Evolutionary conservation across 208 protist genomes (phyloP).

Genomic region (Leishmania guyanensis): DNA sequence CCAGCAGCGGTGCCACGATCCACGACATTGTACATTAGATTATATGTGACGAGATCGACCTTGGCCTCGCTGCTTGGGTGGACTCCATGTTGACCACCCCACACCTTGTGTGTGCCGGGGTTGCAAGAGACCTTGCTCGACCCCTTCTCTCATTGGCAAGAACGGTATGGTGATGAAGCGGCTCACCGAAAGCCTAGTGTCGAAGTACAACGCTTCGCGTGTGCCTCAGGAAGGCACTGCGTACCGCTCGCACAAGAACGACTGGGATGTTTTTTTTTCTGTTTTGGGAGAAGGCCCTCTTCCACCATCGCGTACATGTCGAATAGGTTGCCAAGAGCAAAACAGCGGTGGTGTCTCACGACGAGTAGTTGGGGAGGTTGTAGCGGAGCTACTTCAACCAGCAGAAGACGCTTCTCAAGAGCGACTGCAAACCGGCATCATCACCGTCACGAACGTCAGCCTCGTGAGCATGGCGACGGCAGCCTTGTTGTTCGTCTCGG

Average conservation of each 20-base stretch:
- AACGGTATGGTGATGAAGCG: slow-evolving; percentile 60
- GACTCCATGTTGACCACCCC: slow-evolving; percentile 74
- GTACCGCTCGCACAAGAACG: slow-evolving; percentile 87
- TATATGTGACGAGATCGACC: slow-evolving; percentile 47
- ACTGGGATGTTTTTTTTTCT: slow-evolving; percentile 23
- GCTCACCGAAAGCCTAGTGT: slow-evolving; percentile 80
- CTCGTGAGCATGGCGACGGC: slow-evolving; percentile 92
- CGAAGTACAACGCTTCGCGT: slow-evolving; percentile 87
- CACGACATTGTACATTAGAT: slow-evolving; percentile 64
- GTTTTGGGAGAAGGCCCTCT: slow-evolving; percentile 81
- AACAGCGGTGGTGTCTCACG: slow-evolving; percentile 49
- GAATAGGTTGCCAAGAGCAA: slow-evolving; percentile 57
- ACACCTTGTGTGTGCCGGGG: slow-evolving; percentile 45
- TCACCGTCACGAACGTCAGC: slow-evolving; percentile 93
- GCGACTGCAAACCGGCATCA: slow-evolving; percentile 77
- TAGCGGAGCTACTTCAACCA: slow-evolving; percentile 84
- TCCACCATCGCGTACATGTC: slow-evolving; percentile 92
- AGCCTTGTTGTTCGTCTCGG: slow-evolving; percentile 81
- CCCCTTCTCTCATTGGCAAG: slow-evolving; percentile 43
- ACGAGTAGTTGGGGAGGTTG: slow-evolving; percentile 91
- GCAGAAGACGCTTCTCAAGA: slow-evolving; percentile 89
- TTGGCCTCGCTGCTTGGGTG: slow-evolving; percentile 61
- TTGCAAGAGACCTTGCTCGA: slow-evolving; percentile 55
- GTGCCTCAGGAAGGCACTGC: slow-evolving; percentile 94
- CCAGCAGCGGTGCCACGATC: slow-evolving; percentile 58